Evolutionary conservation across 495 filamentous ascomycete genomes (phyloP), one percentile per base, ranked within the genome.

Genomic region (Trichoderma parareesei): DNA sequence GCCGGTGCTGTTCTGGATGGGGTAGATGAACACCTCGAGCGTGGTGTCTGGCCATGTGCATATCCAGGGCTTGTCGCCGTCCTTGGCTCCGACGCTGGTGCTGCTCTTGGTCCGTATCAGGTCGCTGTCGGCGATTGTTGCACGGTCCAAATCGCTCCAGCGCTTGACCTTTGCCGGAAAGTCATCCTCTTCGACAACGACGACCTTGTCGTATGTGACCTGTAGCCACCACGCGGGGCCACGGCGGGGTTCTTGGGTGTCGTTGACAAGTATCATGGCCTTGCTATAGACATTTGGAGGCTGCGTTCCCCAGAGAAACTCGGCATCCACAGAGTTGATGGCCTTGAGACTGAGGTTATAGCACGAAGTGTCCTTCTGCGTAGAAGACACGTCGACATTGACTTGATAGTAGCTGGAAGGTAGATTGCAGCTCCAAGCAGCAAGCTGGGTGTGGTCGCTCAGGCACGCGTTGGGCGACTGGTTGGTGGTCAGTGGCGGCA

Each of bases 31-130:
- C 18, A 87, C 79, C 67, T 96, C 91, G 59, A 97, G 77, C 57
- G 85, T 80, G 0, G 92, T 96, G 5, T 84, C 79, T 66, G 93
- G 92, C 91, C 91, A 97, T 70, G 82, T 88, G 73, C 93, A 97
- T 68, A 90, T 86, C 92, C 92, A 97, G 2, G 90, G 88, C 62
- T 82, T 85, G 43, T 93, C 87, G 0, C 86, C 86, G 2, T 78
- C 74, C 62, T 81, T 16, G 7, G 61, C 40, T 44, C 61, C 61
- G 11, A 35, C 1, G 35, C 37, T 48, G 3, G 18, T 4, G n/a
- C 11, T 4, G n/a, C 11, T 48, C 3, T 33, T 48, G 9, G 27
- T 33, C 13, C 61, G 61, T 3, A 35, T 38, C 20, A n/a, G 16
- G 55, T 44, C 42, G 35, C 33, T 44, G 11, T 35, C 41, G 14